These are phyloP conservation scores for Fusarium sp. DNA, from an alignment of 2,329 filamentous ascomycete species.

Conservation along the genomic window DNA sequence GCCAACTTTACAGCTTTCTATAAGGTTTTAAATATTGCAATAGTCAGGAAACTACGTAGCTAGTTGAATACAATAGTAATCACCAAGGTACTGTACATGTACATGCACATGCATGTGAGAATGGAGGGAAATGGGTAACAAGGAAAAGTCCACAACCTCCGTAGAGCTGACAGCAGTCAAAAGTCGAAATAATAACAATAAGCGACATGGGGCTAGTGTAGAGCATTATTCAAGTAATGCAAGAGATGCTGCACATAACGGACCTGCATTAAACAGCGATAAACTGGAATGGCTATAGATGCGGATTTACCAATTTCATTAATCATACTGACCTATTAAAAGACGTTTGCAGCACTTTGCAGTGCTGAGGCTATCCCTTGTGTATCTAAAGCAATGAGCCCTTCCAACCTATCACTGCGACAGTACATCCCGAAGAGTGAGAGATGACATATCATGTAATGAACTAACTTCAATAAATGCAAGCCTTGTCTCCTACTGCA, in stretches of 20 bases:
- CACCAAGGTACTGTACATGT: too few species aligned
- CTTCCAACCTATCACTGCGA: too few species aligned
- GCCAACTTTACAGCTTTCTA: not conserved
- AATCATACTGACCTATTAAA: too few species aligned
- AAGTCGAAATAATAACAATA: not conserved
- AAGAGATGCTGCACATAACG: not conserved
- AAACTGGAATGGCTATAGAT: too few species aligned
- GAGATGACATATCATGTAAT: fast-evolving
- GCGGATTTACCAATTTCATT: too few species aligned
- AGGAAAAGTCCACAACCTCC: not conserved
- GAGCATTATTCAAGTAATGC: not conserved
- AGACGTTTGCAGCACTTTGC: too few species aligned
- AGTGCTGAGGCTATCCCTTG: too few species aligned
- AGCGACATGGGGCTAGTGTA: not conserved
- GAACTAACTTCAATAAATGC: not conserved
- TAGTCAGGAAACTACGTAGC: not conserved
- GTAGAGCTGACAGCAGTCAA: not conserved
- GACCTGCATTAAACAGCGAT: not conserved
- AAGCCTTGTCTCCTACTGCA: not conserved
- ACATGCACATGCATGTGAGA: not conserved
- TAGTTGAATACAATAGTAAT: too few species aligned
- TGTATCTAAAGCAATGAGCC: too few species aligned
- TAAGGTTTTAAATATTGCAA: not conserved
- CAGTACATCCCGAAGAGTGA: not conserved
- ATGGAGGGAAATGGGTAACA: fast-evolving